phyloP scores from a whole-genome alignment of 2,329 filamentous ascomycete genomes.

The Alternaria burnsii region DNA sequence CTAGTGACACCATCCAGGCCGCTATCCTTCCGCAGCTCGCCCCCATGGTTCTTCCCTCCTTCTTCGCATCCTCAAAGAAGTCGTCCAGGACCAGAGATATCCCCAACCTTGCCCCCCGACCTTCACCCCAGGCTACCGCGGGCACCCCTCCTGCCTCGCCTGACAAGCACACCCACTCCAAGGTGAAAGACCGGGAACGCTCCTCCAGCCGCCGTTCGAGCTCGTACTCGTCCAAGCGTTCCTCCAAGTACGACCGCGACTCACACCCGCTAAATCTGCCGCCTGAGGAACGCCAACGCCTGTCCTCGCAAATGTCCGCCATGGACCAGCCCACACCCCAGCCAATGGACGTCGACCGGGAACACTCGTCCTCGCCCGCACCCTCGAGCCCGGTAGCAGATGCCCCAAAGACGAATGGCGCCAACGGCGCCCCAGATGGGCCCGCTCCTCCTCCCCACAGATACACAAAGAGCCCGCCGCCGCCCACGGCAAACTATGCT shows the following conservation, averaged over 20 bases:
- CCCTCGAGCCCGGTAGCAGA: conserved; percentile 58
- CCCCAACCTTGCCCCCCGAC: conserved; percentile 35
- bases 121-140: conserved; percentile 29
- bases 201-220: conserved; percentile 38
- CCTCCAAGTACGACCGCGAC: conserved; percentile 65
- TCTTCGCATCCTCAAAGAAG: conserved; percentile 51
- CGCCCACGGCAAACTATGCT: conserved; percentile 51
- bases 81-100: conserved; percentile 37
- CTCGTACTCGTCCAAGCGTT: conserved; percentile 48
- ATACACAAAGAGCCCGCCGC: conserved; percentile 59
- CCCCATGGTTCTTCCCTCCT: conserved; percentile 50
- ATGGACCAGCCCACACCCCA: conserved; percentile 62
- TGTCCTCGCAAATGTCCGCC: conserved; percentile 72
- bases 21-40: conserved; percentile 31
- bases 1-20: conserved; percentile 40
- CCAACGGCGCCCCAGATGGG: conserved; percentile 57
- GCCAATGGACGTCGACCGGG: conserved; percentile 81
- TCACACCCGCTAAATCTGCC: conserved; percentile 90
- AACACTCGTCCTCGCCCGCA: conserved; percentile 65
- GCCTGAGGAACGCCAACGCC: conserved; percentile 83
- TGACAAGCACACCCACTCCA: conserved; percentile 48
- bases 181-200: conserved; percentile 44
- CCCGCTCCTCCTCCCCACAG: conserved; percentile 78
- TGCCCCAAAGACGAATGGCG: conserved; percentile 59
- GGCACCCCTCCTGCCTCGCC: conserved; percentile 50